Percentiles rank a stretch among this genome's conserved stretches.
phyloP scores from a whole-genome alignment of 139 green algal genomes.

The Coelastrella sp. region DNA sequence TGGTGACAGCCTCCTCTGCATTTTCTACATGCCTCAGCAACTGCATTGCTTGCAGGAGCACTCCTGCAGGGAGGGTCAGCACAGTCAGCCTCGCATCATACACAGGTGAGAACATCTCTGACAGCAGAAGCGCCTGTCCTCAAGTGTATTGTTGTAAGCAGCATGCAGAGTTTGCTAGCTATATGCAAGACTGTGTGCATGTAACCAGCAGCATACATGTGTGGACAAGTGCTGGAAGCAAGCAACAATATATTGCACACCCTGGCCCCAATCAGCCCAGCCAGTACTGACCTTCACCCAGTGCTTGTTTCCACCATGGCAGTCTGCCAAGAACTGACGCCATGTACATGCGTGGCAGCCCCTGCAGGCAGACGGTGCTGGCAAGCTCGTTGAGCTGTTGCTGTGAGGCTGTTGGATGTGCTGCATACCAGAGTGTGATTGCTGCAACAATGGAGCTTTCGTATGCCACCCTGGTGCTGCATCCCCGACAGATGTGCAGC shows the following conservation, averaged over 20 bases:
- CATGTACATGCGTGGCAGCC: neutral
- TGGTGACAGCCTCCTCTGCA: neutral
- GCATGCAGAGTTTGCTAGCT: no score
- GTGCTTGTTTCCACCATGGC: neutral
- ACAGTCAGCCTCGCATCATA: neutral
- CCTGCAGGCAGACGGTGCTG: neutral
- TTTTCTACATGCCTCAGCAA: neutral
- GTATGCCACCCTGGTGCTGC: neutral
- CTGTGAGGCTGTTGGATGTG: neutral
- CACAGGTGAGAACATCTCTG: neutral
- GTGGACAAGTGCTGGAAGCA: neutral
- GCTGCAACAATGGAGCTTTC: neutral
- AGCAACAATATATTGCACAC: neutral
- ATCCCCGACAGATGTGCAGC: neutral
- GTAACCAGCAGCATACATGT: neutral
- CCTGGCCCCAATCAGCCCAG: neutral
- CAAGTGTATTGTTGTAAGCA: no score
- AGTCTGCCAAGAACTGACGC: neutral
- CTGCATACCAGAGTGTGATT: neutral
- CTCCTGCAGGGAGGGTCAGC: neutral
- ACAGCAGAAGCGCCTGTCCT: no score
- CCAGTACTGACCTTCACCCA: neutral
- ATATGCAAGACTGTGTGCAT: no score
- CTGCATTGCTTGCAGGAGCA: neutral
- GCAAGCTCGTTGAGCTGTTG: constrained; percentile 6